These are phyloP conservation scores for Ustilago hordei DNA, from an alignment of 1,284 basidiomycete species.

Conservation along the genomic window DNA sequence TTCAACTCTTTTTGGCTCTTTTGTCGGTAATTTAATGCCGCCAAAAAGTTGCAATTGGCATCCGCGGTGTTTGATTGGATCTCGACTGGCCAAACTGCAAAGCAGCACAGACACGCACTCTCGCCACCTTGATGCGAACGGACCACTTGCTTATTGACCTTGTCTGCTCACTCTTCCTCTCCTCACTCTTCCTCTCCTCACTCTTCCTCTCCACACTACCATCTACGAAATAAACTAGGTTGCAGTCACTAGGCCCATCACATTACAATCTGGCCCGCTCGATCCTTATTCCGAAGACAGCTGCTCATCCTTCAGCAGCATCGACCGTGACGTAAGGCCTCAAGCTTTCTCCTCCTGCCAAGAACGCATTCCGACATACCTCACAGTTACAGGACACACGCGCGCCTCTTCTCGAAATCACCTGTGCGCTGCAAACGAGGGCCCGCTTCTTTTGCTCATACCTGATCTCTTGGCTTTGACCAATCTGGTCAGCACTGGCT, in stretches of 20 bases:
- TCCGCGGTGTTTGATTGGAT: conserved; percentile 17
- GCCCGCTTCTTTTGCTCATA: neutral
- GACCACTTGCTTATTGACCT: conserved; percentile 7
- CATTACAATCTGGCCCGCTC: neutral
- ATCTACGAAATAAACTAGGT: neutral
- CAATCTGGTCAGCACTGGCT: neutral
- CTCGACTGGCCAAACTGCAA: conserved; percentile 1
- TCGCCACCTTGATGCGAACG: conserved; percentile 6
- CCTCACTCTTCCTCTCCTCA: neutral
- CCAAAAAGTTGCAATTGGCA: neutral
- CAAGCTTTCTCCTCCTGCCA: neutral
- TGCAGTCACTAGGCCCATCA: neutral
- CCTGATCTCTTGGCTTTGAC: neutral
- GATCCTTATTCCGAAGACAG: neutral
- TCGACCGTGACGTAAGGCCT: neutral
- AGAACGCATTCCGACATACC: neutral
- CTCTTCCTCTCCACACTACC: conserved; percentile 1
- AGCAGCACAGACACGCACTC: neutral
- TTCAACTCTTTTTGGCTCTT: neutral
- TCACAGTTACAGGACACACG: neutral
- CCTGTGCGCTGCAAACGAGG: neutral
- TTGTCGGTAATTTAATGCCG: neutral
- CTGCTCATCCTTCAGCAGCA: neutral
- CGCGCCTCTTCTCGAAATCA: neutral
- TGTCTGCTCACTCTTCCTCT: neutral